Evolutionary conservation across 257 asterid genomes (phyloP).

Genomic region (Marsdenia floribunda): DNA sequence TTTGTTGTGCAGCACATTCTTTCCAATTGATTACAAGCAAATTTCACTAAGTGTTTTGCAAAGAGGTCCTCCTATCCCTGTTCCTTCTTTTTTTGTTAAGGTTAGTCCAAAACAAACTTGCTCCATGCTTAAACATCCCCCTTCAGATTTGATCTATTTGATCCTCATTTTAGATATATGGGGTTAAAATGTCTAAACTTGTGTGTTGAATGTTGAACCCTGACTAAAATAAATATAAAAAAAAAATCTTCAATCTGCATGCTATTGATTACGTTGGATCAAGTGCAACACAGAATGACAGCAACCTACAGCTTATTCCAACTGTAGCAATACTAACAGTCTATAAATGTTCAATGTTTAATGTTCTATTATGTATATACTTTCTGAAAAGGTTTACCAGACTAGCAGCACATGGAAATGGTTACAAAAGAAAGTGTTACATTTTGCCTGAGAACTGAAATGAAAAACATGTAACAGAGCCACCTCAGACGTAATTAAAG

Average conservation of each 20-base stretch:
- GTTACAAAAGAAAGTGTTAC: not conserved
- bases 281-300: not conserved
- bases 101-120: not conserved
- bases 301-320: not conserved
- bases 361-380: not conserved
- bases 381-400: not conserved
- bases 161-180: not conserved
- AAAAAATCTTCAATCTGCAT: no score
- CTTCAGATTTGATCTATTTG: not conserved
- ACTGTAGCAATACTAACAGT: not conserved
- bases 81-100: not conserved
- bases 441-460: not conserved
- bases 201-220: not conserved
- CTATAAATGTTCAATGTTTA: not conserved
- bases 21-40: not conserved
- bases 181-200: not conserved
- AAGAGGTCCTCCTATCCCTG: not conserved
- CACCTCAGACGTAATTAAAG: not conserved
- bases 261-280: not conserved
- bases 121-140: not conserved
- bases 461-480: not conserved
- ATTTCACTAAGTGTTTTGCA: not conserved
- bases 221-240: not conserved
- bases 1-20: no score
- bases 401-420: not conserved